A percentile compares a stretch with the other conserved stretches of the same genome.
phyloP scores from a whole-genome alignment of 2,329 filamentous ascomycete species.

The Alternaria sp. region DNA sequence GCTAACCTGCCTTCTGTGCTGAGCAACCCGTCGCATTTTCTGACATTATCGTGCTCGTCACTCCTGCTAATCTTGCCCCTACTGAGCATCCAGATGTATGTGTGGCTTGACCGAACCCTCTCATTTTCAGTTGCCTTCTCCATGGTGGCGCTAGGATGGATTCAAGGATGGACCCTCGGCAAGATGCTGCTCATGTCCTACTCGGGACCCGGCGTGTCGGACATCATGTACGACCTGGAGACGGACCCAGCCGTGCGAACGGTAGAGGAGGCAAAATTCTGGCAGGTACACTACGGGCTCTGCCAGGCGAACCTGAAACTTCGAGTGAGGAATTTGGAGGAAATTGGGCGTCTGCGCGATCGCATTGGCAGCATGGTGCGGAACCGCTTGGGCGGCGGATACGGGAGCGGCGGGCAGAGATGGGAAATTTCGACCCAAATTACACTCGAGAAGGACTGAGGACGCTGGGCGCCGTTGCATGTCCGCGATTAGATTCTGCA shows the following conservation, averaged over 20 bases:
- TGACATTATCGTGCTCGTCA: slow-evolving; percentile 86
- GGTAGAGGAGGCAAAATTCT: slow-evolving; percentile 92
- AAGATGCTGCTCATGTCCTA: slow-evolving; percentile 98
- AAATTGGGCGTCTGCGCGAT: slow-evolving; percentile 75
- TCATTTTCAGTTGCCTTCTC: slow-evolving; percentile 81
- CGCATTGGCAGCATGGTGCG: slow-evolving; percentile 80
- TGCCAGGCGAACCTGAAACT: slow-evolving; percentile 95
- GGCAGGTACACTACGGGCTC: slow-evolving; percentile 97
- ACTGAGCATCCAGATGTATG: slow-evolving; percentile 79
- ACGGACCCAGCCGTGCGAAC: slow-evolving; percentile 76
- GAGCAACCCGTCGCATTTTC: slow-evolving; percentile 92
- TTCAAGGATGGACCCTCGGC: slow-evolving; percentile 84
- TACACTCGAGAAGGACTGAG: slow-evolving; percentile 60
- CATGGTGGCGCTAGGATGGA: slow-evolving; percentile 88
- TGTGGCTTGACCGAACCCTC: slow-evolving; percentile 82
- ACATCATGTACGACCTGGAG: slow-evolving; percentile 85
- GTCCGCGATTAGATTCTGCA: slow-evolving; percentile 27
- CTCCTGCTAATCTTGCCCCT: slow-evolving; percentile 83
- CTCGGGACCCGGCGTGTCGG: slow-evolving; percentile 66
- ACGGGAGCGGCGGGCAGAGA: slow-evolving; percentile 78
- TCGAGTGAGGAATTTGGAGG: slow-evolving; percentile 69
- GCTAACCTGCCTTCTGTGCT: slow-evolving; percentile 84
- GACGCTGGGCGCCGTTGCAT: slow-evolving; percentile 25
- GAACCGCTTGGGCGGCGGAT: slow-evolving; percentile 86
- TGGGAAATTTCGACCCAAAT: slow-evolving; percentile 96